Evolutionary conservation across 257 asterid species (phyloP).

Genomic region (Solanum medicagineum): DNA sequence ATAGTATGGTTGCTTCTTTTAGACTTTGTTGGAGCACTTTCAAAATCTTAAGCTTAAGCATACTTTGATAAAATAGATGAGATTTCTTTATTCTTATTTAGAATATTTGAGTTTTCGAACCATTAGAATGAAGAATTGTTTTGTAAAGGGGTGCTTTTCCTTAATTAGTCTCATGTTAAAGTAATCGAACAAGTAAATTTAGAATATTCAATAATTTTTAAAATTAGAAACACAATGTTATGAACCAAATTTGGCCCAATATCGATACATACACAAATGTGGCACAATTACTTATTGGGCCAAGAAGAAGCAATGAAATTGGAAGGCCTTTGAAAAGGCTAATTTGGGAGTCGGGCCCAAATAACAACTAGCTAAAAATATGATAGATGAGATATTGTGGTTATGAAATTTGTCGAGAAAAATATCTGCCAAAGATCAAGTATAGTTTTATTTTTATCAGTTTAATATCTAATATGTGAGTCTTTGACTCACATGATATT

Average conservation of each 20-base stretch:
- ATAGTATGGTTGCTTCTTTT: not conserved
- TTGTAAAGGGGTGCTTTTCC: not conserved
- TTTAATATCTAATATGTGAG: slow-evolving; percentile 21
- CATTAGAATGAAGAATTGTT: not conserved
- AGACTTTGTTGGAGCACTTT: not conserved
- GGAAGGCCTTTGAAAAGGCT: too few relatives aligned
- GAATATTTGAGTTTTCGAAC: not conserved
- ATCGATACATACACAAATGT: too few relatives aligned
- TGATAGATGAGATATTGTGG: too few relatives aligned
- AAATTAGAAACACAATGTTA: not conserved
- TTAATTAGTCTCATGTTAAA: not conserved
- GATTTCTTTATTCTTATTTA: not conserved
- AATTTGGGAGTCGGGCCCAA: too few relatives aligned
- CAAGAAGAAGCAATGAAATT: too few relatives aligned
- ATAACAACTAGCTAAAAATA: too few relatives aligned
- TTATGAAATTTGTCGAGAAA: too few relatives aligned
- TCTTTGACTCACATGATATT: not conserved
- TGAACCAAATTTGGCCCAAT: too few relatives aligned
- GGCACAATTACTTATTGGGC: too few relatives aligned
- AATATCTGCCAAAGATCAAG: slow-evolving; percentile 8
- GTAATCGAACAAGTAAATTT: not conserved
- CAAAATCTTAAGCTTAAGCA: not conserved
- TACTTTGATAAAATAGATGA: not conserved
- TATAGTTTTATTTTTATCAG: slow-evolving; percentile 26
- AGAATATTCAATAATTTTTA: not conserved